Base-by-base conservation (phyloP, 345 rosid species). In the Hypericum androsaemum region DNA sequence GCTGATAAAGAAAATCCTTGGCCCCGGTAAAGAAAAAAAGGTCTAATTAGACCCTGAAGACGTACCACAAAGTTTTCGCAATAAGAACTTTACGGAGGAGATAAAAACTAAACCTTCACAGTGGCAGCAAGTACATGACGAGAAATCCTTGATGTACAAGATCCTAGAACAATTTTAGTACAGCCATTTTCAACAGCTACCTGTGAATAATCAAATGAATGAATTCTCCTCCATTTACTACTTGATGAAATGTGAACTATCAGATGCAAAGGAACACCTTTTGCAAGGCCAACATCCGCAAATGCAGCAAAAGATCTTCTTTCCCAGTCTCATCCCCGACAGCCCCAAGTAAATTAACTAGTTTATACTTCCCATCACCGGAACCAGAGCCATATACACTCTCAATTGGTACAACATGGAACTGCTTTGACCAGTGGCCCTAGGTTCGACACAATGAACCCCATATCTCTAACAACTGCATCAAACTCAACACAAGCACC, bases 1-100 rank as follows among this genome's bases (percentile, higher is more conserved):
- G 96, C 96, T n/a, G 96, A 71, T 54, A 92, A 77, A 56, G 98
- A 88, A 73, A 84, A 88, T 47, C 95, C 98, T 62, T 74, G 78
- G 47, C 98, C 98, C 96, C 87, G 80, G 64, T 50, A 47, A 35
- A 67, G 52, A 37, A 22, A 22, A 22, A 22, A 22, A 22, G 32
- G 4, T 4, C 32, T 22, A 22, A 22, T 22, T 22, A 22, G 2
- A 22, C 32, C 32, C 32, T 22, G 32, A 22, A 22, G 32, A 22
- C 32, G 32, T 22, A 22, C 32, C 32, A 22, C 32, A 1, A 1
- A 22, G 32, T 1, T 22, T 22, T 22, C 32, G 4, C 32, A 22
- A 22, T 22, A 22, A 22, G n/a, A n/a, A n/a, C n/a, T n/a, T n/a
- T n/a, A n/a, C n/a, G n/a, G n/a, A n/a, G 32, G 32, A 22, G 32